Evolutionary conservation across 805 yeast species (phyloP), one percentile per base, ranked within the genome.

Genomic region (Debaryomyces tyrocola): DNA sequence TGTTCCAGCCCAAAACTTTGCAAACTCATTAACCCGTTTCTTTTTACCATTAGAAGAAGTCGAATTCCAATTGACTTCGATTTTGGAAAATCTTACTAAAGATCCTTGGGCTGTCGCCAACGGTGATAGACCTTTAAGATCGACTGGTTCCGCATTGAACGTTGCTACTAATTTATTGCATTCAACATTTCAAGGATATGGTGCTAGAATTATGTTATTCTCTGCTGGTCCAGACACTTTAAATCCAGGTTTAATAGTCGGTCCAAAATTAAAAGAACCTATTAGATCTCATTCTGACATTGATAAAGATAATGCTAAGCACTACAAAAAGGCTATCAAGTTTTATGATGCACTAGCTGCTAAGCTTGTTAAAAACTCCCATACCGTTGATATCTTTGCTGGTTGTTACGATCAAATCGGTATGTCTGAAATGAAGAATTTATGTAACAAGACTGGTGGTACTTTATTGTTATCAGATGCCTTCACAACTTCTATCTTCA

Each of bases 371-470:
- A 80, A 92, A 40, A 77, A 78, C 55, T 87, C 90, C 12, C 96
- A 89, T 60, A 81, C 92, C 24, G 83, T 91, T 48, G 97, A 91
- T 66, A 81, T 91, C 40, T 90, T 88, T 69, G 96, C 96, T 27
- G 97, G 97, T 51, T 88, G 96, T 72, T 90, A 89, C 66, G 98
- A 91, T 71, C 98, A 91, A 76, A 85, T 90, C 48, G 98, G 98
- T 63, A 80, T 91, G 75, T 84, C 83, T 58, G 98, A 91, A 73
- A 91, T 91, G 97, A 87, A 90, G 69, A 76, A 84, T 48, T 73
- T 92, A 52, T 80, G 95, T 48, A 86, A 87, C 67, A 76, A 80
- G 56, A 90, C 97, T 7, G 97, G 97, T 53, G 98, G 98, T 69
- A 85, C 86, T 18, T 70, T 92, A 49, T 82, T 92, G 36, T 80